phyloP scores from a whole-genome alignment of 805 yeast genomes.

The Lachancea quebecensis region DNA sequence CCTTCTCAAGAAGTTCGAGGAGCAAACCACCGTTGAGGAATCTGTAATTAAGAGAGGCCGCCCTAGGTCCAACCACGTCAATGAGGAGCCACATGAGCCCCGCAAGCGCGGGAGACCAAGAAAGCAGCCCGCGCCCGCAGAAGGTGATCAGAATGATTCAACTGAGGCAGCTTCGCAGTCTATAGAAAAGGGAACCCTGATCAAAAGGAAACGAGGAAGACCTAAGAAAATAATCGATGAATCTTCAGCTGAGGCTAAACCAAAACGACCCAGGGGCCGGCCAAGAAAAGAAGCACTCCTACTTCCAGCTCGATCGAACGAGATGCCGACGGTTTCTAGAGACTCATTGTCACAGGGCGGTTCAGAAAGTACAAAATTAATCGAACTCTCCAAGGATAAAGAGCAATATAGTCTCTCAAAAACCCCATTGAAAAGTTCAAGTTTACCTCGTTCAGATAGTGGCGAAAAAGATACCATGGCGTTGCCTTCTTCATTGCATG shows the following conservation, averaged over 20 bases:
- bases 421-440: too few relatives aligned
- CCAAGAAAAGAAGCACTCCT: neutral
- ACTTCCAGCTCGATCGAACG: too few relatives aligned
- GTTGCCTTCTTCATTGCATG: too few relatives aligned
- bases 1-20: constrained; percentile 2
- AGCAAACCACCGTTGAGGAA: constrained; percentile 1
- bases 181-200: neutral
- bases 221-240: constrained; percentile 3
- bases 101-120: constrained; percentile 6
- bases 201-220: constrained; percentile 7
- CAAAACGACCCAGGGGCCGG: constrained; percentile 5
- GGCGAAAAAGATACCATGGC: too few relatives aligned
- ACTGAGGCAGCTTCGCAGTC: too few relatives aligned
- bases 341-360: too few relatives aligned
- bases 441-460: too few relatives aligned
- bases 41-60: constrained; percentile 6
- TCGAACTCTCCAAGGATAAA: too few relatives aligned
- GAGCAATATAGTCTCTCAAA: too few relatives aligned
- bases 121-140: neutral
- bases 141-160: neutral
- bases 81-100: neutral
- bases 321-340: too few relatives aligned
- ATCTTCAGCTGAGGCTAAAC: neutral
- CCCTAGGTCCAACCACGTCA: constrained; percentile 3
- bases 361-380: too few relatives aligned